Conservation (phyloP, 306 rosid genomes). For the Gleditsia sinensis region DNA sequence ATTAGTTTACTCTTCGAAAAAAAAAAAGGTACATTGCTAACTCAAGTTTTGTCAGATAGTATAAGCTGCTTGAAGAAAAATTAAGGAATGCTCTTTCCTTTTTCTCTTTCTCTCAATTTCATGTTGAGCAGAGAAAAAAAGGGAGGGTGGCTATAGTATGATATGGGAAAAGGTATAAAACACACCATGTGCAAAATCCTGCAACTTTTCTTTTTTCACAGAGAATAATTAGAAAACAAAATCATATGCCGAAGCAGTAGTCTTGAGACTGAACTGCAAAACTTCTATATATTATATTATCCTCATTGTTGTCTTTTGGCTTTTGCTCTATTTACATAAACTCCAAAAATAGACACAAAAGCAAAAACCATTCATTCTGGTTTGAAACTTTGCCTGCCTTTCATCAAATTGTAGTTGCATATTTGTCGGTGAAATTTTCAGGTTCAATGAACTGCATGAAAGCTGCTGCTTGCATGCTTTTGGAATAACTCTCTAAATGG, state of each 20-base stretch:
- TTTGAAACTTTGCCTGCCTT: constrained; percentile 4
- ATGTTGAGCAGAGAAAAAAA: no score
- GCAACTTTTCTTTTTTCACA: constrained; percentile 1
- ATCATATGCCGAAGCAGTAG: not conserved
- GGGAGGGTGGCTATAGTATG: no score
- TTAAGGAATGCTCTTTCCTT: no score
- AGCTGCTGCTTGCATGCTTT: not conserved
- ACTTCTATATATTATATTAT: not conserved
- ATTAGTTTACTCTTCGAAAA: no score
- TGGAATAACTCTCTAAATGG: not conserved
- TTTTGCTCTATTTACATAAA: no score
- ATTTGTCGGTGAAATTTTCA: constrained; percentile 35
- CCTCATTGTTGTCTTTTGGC: not conserved
- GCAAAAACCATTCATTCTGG: constrained; percentile 31
- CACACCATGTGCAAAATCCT: constrained; percentile 3
- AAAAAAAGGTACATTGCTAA: no score
- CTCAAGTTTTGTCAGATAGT: no score
- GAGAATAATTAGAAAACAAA: no score
- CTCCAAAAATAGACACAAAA: constrained; percentile 23
- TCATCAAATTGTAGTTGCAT: constrained; percentile 18
- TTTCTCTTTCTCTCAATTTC: no score
- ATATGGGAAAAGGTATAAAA: no score
- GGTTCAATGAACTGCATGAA: constrained; percentile 42
- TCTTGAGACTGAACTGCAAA: not conserved
- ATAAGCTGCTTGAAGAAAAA: no score